Base-by-base conservation (phyloP, 306 rosid species). In the Lathyrus aphaca region DNA sequence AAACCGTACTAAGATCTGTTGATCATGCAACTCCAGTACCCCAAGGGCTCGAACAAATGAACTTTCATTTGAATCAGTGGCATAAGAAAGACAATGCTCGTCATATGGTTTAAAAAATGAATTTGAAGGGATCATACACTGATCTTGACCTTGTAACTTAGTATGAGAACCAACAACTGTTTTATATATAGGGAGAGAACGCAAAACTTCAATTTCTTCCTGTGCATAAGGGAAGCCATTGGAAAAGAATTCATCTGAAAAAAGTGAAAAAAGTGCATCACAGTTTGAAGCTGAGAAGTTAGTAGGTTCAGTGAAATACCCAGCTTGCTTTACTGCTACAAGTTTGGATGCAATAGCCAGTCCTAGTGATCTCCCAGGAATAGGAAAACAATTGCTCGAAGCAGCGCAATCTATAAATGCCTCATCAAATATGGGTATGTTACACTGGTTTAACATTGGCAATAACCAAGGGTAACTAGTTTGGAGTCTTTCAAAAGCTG, bases 121-220 rank as follows among this genome's bases (percentile, higher is more conserved):
- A 68, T 72, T 82, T 81, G 94, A 82, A 84, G 94, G 88, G 76
- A 93, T 82, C 78, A 93, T 85, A 74, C 98, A 88, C 61, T 88
- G 98, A 68, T 86, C 90, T 82, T 83, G 80, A 39, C 82, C 86
- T 19, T 75, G 78, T 77, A 93, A 79, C 50, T 67, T 84, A 32
- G 98, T 90, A 66, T 90, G 90, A 70, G 98, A 85, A 64, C 96
- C 98, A 46, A 85, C 77, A 72, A 93, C 90, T 40, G 97, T 93
- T 85, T 84, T 93, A 81, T 93, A 93, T 37, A 93, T 88, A 30
- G 98, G 97, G 58, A 93, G 87, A 53, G 90, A 83, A 56, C 91
- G 84, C 77, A 93, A 70, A 72, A 82, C 87, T 51, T 90, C 97
- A 76, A 88, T 80, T 76, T 93, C 96, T 81, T 88, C 98, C 17